Percentiles rank a stretch among this genome's conserved stretches.
Evolutionary conservation across 345 rosid species (phyloP).

Genomic region (Angophora floribunda): DNA sequence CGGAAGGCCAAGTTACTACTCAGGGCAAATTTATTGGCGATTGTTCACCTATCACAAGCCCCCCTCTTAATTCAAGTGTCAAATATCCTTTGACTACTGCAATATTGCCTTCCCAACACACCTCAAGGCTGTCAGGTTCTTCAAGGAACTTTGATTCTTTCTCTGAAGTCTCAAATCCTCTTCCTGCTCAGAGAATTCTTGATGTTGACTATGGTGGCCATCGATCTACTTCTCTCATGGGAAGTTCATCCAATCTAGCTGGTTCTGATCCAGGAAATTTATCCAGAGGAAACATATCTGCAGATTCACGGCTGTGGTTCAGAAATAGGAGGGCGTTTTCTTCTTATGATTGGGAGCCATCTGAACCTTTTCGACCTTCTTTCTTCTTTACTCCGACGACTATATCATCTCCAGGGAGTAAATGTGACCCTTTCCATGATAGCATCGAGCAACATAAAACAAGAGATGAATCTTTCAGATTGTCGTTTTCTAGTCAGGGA

Average conservation of each 20-base stretch:
- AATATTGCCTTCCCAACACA: not conserved
- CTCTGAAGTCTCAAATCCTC: slow-evolving; percentile 17
- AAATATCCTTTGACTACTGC: not conserved
- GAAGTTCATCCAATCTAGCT: slow-evolving; percentile 23
- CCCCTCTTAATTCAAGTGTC: not conserved
- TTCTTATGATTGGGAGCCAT: slow-evolving; percentile 81
- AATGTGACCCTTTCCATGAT: slow-evolving; percentile 59
- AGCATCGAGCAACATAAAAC: slow-evolving; percentile 27
- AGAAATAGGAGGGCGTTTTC: slow-evolving; percentile 24
- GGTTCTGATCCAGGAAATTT: slow-evolving; percentile 22
- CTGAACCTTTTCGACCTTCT: slow-evolving; percentile 75
- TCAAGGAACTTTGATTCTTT: slow-evolving; percentile 14
- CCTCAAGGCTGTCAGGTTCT: slow-evolving; percentile 27
- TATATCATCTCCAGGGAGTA: slow-evolving; percentile 40
- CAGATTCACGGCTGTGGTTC: slow-evolving; percentile 5
- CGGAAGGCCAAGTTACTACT: not conserved
- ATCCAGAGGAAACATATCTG: slow-evolving; percentile 1
- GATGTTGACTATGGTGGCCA: slow-evolving; percentile 16
- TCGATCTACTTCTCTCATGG: slow-evolving; percentile 20
- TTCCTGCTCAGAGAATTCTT: slow-evolving; percentile 15
- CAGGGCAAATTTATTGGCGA: not conserved
- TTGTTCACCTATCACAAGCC: not conserved
- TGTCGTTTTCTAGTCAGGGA: slow-evolving; percentile 23
- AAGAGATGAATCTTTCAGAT: slow-evolving; percentile 20
- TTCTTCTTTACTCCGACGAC: slow-evolving; percentile 33